A percentile compares a stretch with the other conserved stretches of the same genome.
Evolutionary conservation across 768 basidiomycete species (phyloP).

Genomic region (Pholiota molesta): DNA sequence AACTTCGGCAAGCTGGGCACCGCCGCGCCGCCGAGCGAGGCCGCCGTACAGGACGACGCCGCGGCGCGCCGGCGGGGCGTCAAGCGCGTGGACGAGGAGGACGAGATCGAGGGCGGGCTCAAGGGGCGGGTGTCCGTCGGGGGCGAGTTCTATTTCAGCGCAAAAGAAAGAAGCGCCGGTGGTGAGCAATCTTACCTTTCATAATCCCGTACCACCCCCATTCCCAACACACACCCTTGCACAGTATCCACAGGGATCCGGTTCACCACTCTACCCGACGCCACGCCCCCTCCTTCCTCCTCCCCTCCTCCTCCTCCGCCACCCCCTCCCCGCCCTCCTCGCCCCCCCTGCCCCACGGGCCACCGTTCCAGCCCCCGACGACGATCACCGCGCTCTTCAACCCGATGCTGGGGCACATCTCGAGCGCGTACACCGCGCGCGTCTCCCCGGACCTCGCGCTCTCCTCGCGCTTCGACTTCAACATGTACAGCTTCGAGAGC

Average conservation of each 20-base stretch:
- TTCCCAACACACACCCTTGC: neutral
- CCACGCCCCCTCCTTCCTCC: conserved; percentile 66
- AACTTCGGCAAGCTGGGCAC: conserved; percentile 82
- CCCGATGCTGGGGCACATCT: conserved; percentile 94
- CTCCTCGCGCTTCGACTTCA: conserved; percentile 93
- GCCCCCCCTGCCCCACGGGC: conserved; percentile 37
- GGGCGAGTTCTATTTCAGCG: conserved; percentile 92
- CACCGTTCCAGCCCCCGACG: conserved; percentile 80
- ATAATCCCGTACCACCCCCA: neutral
- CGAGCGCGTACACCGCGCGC: conserved; percentile 88
- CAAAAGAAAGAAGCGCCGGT: conserved; percentile 90
- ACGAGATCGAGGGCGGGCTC: conserved; percentile 88
- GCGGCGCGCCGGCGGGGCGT: conserved; percentile 28
- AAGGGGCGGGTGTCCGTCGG: conserved; percentile 91
- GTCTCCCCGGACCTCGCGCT: conserved; percentile 84
- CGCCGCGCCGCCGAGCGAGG: conserved; percentile 29
- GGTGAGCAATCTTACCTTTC: conserved; percentile 43
- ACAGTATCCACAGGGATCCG: conserved; percentile 90
- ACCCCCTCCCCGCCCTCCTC: conserved; percentile 25
- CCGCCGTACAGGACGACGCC: conserved; percentile 32
- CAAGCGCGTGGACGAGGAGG: conserved; percentile 94
- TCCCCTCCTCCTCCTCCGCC: conserved; percentile 25
- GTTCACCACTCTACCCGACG: conserved; percentile 91
- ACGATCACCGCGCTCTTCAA: conserved; percentile 95
- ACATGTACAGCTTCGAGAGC: conserved; percentile 95